Conservation (phyloP, 75 land plant species). For the Cupressus sempervirens region DNA sequence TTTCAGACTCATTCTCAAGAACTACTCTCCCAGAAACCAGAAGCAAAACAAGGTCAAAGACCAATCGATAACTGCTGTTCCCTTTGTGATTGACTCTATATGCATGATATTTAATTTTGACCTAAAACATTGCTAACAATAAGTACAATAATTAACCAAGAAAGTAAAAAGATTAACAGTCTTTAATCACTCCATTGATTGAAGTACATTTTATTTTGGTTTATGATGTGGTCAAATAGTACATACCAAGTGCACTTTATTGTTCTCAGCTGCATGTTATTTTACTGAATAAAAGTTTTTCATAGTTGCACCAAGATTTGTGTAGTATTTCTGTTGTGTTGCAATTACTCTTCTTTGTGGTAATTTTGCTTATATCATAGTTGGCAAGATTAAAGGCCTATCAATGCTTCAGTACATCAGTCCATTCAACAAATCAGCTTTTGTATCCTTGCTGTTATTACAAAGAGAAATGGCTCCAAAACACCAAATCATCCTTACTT, state of each 20-base stretch:
- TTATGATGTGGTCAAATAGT: not conserved
- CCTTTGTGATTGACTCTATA: not conserved
- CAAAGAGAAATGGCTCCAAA: not conserved
- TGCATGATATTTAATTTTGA: not conserved
- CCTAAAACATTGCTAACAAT: not conserved
- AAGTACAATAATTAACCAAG: not conserved
- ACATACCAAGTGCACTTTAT: not conserved
- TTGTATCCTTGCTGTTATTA: not conserved
- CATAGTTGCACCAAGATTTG: not conserved
- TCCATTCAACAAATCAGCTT: not conserved
- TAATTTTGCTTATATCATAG: not conserved
- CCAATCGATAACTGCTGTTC: not conserved
- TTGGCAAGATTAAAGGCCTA: not conserved
- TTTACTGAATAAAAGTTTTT: not conserved
- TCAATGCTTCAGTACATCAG: not conserved
- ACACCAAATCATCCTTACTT: too few species aligned
- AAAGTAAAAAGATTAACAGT: not conserved
- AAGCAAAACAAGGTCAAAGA: not conserved
- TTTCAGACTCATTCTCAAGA: not conserved
- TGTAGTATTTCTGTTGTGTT: not conserved
- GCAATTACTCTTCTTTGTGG: not conserved
- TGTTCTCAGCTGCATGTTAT: not conserved
- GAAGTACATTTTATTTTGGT: not conserved
- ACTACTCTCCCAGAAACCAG: not conserved
- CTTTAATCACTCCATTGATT: not conserved